Base-by-base conservation (phyloP, 2,329 filamentous ascomycete species). In the Fusarium acutatum region DNA sequence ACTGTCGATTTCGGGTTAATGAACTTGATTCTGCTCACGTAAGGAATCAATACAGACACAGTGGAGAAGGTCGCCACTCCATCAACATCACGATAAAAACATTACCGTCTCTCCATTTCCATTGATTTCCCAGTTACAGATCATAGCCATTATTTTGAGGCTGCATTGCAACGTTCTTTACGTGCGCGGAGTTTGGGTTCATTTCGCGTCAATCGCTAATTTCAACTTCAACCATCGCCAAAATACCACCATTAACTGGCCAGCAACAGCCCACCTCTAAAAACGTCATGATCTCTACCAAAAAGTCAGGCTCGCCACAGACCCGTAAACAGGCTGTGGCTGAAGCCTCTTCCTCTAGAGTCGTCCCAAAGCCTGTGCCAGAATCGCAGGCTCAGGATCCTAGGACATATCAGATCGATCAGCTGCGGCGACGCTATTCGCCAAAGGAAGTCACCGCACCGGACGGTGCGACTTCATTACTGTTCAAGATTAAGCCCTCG, bases 341-440 rank as follows among this genome's bases (percentile, higher is more conserved):
- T 9, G 81, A 84, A 73, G 80, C 85, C 2, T 76, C 84, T 3
- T 63, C 82, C 37, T 85, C 86, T 47, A 87, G 87, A 65, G 82
- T 91, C 26, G 88, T 93, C 37, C 80, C 88, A 66, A 92, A 91
- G 78, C 93, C 93, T 17, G 83, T 93, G 6, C 89, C 93, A 12
- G 85, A 87, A 66, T 85, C 88, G 17, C 91, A 94, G 81, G 80
- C 84, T 35, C 86, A 90, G 67, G 89, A 95, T 79, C 92, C 93
- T 12, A 87, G 93, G 72, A 88, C 88, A 64, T 96, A 94, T 79
- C 93, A 96, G 80, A 82, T 96, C 57, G 88, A 88, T 69, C 94
- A 96, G 83, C 83, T 96, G 69, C 87, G 89, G 76, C 89, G 89
- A 71, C 88, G 94, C 38, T 96, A 90, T 80, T 85, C 83, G 3